These are phyloP conservation scores for Trichaptum fuscoviolaceum DNA, from an alignment of 768 basidiomycete genomes.

Conservation along the genomic window DNA sequence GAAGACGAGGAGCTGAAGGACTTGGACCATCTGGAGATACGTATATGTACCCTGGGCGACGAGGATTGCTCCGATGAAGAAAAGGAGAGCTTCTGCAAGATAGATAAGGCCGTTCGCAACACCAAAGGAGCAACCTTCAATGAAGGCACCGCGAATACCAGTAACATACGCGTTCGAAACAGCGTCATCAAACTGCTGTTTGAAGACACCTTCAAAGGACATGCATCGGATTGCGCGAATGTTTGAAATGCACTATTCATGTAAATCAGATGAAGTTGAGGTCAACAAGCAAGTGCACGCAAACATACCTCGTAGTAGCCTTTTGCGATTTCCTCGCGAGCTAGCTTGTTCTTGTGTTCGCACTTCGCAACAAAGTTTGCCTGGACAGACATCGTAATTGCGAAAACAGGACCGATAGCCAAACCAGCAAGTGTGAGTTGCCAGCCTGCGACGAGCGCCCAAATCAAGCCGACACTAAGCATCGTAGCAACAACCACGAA, in stretches of 20 bases:
- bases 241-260: constrained; percentile 62
- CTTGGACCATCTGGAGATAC: constrained; percentile 86
- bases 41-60: constrained; percentile 76
- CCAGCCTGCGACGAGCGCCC: constrained; percentile 90
- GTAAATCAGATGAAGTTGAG: constrained; percentile 8
- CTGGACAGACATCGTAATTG: constrained; percentile 67
- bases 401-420: constrained; percentile 83
- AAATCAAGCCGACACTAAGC: constrained; percentile 78
- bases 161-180: constrained; percentile 54
- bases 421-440: constrained; percentile 88
- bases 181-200: constrained; percentile 60
- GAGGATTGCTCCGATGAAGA: constrained; percentile 87
- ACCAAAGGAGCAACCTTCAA: constrained; percentile 81
- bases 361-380: constrained; percentile 63
- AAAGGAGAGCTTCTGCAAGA: constrained; percentile 83
- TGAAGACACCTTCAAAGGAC: constrained; percentile 73
- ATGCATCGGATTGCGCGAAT: constrained; percentile 84
- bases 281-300: constrained; percentile 11
- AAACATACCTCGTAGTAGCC: constrained; percentile 79
- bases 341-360: constrained; percentile 77
- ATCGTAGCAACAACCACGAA: constrained; percentile 70
- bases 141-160: constrained; percentile 79
- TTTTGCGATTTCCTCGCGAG: constrained; percentile 80
- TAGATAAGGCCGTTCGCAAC: constrained; percentile 82
- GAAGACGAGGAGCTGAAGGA: constrained; percentile 89